Evolutionary conservation across 73 alveolate genomes (phyloP).

Genomic region (Urostyla sp.): DNA sequence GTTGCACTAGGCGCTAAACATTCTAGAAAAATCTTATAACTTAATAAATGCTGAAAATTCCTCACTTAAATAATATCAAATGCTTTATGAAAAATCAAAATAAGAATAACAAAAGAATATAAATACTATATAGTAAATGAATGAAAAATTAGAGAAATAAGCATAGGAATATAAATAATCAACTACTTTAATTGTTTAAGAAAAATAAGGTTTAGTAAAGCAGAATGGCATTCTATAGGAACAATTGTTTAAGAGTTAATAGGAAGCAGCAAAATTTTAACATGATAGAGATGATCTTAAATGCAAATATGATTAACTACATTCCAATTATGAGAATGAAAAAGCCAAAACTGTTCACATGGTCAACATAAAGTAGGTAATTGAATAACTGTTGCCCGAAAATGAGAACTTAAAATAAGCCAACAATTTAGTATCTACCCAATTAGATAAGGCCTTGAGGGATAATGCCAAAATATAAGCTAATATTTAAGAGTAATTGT

Average conservation of each 20-base stretch:
- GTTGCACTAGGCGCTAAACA: not conserved
- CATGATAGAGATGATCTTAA: not conserved
- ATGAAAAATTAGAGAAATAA: slow-evolving; percentile 7
- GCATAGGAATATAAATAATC: slow-evolving; percentile 13
- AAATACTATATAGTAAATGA: not conserved
- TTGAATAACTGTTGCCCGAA: not conserved
- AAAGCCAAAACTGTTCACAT: slow-evolving; percentile 14
- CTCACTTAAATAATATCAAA: not conserved
- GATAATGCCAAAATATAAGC: not conserved
- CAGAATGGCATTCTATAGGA: slow-evolving; percentile 4
- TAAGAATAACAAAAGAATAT: not conserved
- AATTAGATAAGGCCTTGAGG: not conserved
- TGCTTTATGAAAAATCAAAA: slow-evolving; percentile 2
- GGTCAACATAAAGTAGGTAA: slow-evolving; percentile 6
- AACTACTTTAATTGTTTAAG: slow-evolving; percentile 2
- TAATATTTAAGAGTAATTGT: slow-evolving; percentile 20
- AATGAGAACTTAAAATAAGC: not conserved
- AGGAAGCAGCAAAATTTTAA: slow-evolving; percentile 20
- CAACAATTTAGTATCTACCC: not conserved
- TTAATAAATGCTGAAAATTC: not conserved
- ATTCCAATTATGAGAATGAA: slow-evolving; percentile 15
- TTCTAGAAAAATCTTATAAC: not conserved
- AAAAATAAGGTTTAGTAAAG: slow-evolving; percentile 1
- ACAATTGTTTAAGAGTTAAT: not conserved
- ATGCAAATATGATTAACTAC: not conserved